Evolutionary conservation across 164 flowering plant species (phyloP), one percentile per base, ranked within the genome.

Genomic region (Akebia trifoliata): DNA sequence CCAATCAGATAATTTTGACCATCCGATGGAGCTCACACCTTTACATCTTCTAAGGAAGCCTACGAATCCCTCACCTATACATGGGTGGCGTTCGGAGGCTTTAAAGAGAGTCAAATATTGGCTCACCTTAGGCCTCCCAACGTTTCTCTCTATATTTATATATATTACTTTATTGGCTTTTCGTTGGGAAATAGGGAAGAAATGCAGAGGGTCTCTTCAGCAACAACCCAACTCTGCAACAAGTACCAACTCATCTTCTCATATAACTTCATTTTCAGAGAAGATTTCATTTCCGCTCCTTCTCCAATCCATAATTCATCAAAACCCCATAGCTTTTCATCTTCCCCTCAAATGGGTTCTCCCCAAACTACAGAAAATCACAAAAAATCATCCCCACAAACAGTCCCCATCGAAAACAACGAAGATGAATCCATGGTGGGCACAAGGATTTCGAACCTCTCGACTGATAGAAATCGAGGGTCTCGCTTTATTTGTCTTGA

Each of bases 401-500:
- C 2, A 30, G 8, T 14, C 39, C 29, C 29, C n/a, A 20, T n/a
- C 8, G 4, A 11, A 32, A 9, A 7, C 21, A 12, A 59, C 10
- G 18, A 12, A 11, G 35, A 52, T 0, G 32, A 35, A 17, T 46
- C 39, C 22, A 17, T 6, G 29, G 14, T 21, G 14, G 4, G 9
- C 51, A 14, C 24, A 36, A 48, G 44, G 11, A 35, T 6, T 59
- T 47, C 35, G 6, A 59, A 18, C 26, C 18, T 34, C 10, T 46
- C 50, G 14, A 28, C 31, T 10, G 50, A 34, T 62, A 17, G 36
- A 2, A 56, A 25, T 39, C 47, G 22, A 10, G 64, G 64, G 38
- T 49, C 64, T 21, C 74, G 70, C 15, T 61, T 74, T 7, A 68
- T 75, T 49, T 55, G 59, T 35, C 70, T 78, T 14, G 75, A 74